Conservation (phyloP, 192 early-diverging fungal genomes). For the Linnemannia elongata region DNA sequence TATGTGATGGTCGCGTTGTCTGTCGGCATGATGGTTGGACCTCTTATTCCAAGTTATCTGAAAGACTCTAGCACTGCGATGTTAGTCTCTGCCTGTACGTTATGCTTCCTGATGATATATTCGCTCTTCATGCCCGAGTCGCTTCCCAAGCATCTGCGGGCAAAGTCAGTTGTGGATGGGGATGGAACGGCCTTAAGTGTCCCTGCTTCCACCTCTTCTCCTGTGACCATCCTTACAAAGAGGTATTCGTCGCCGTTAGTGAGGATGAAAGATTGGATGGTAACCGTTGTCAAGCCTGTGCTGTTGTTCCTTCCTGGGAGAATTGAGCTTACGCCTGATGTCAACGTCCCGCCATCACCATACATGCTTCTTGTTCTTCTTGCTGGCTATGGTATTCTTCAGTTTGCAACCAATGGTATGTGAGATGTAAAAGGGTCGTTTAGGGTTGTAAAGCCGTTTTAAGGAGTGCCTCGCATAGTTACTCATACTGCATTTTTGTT, state of each 20-base stretch:
- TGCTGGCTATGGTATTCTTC: slow-evolving; percentile 15
- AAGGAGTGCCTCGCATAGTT: too few species aligned
- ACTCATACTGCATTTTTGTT: neutral
- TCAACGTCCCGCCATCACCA: slow-evolving; percentile 23
- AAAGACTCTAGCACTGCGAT: slow-evolving; percentile 2
- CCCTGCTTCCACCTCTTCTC: too few species aligned
- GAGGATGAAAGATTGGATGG: slow-evolving; percentile 10
- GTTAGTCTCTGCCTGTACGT: neutral
- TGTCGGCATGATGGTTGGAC: slow-evolving; percentile 29
- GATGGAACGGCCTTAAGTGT: neutral
- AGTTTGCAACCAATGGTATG: slow-evolving; percentile 26
- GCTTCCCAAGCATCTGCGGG: neutral
- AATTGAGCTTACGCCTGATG: slow-evolving; percentile 24
- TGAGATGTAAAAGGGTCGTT: neutral
- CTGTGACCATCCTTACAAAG: too few species aligned
- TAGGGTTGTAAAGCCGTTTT: too few species aligned
- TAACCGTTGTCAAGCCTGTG: slow-evolving; percentile 21
- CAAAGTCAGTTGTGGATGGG: neutral
- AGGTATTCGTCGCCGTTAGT: neutral
- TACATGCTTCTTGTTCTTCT: slow-evolving; percentile 31
- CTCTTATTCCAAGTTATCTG: slow-evolving; percentile 10
- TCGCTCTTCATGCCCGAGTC: slow-evolving; percentile 41
- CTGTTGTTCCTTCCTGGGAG: slow-evolving; percentile 43
- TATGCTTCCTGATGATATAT: slow-evolving; percentile 17
- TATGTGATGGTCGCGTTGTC: slow-evolving; percentile 30